phyloP scores from a whole-genome alignment of 352 stramenopile genomes.

The Phytophthora foliorum region DNA sequence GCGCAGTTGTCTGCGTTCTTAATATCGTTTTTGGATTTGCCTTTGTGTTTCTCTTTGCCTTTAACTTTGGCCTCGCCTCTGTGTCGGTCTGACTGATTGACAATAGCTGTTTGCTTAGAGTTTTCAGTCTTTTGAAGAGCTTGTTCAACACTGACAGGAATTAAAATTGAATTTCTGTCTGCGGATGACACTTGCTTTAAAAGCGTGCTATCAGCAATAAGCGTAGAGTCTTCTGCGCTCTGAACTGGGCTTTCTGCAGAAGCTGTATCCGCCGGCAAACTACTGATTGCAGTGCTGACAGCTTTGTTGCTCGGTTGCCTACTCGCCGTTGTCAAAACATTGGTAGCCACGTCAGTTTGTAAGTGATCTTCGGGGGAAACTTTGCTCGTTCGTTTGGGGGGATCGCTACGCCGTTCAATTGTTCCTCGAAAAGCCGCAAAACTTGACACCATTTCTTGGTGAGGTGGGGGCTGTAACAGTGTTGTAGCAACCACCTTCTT shows the following conservation, averaged over 20 bases:
- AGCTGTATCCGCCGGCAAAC: background rate
- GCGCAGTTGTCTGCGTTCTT: conserved; percentile 34
- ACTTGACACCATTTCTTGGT: conserved; percentile 36
- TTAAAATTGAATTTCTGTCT: background rate
- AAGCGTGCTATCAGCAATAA: background rate
- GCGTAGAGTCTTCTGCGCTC: background rate
- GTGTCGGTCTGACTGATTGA: background rate
- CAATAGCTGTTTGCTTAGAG: background rate
- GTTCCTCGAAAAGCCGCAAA: conserved; percentile 46
- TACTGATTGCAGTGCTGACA: background rate
- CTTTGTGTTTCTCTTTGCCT: conserved; percentile 12
- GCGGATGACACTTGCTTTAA: background rate
- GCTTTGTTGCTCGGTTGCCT: background rate
- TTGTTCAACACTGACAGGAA: background rate
- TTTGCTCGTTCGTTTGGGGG: conserved; percentile 18
- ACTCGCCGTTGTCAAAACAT: background rate
- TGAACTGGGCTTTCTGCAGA: conserved; percentile 1
- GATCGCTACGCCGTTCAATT: conserved; percentile 29
- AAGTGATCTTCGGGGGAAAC: conserved; percentile 11
- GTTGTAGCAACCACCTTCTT: background rate
- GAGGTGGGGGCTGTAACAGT: background rate
- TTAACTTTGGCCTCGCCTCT: conserved; percentile 4
- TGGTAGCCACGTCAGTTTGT: background rate
- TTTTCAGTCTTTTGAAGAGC: background rate
- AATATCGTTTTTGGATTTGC: conserved; percentile 1